phyloP scores from a whole-genome alignment of 2,329 filamentous ascomycete genomes.

The Fulvia fulva region DNA sequence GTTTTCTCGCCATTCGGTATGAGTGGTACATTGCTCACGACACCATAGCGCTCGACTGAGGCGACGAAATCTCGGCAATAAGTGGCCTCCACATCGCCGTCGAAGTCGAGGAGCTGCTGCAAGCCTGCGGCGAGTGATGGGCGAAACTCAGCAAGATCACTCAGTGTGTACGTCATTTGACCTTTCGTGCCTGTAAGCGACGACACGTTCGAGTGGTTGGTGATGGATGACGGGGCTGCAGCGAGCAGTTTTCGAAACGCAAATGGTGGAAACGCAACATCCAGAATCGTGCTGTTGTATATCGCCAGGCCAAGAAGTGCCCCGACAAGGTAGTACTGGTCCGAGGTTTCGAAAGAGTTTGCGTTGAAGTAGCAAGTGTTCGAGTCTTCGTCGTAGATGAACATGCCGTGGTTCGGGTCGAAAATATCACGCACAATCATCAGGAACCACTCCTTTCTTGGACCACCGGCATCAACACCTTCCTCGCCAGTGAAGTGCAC shows the following conservation, averaged over 20 bases:
- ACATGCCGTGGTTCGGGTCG: constrained; percentile 87
- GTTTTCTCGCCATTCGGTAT: constrained; percentile 68
- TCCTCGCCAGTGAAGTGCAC: constrained; percentile 87
- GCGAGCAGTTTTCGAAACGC: constrained; percentile 83
- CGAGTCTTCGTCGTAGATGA: constrained; percentile 87
- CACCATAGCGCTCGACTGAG: constrained; percentile 73
- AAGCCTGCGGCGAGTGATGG: constrained; percentile 73
- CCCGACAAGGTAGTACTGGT: constrained; percentile 87
- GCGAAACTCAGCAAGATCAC: constrained; percentile 78
- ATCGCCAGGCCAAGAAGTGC: constrained; percentile 85
- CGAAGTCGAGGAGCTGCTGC: constrained; percentile 71
- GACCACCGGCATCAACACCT: constrained; percentile 82
- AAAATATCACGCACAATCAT: constrained; percentile 85
- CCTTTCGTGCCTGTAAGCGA: constrained; percentile 32
- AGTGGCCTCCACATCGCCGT: constrained; percentile 74
- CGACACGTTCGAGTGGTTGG: constrained; percentile 51
- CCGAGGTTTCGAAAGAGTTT: constrained; percentile 80
- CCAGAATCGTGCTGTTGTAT: constrained; percentile 90
- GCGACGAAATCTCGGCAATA: constrained; percentile 81
- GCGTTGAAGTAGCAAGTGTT: constrained; percentile 92
- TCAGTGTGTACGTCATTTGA: constrained; percentile 67
- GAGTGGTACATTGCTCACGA: constrained; percentile 62
- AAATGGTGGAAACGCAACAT: constrained; percentile 82
- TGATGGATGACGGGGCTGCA: constrained; percentile 62
- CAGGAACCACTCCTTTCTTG: constrained; percentile 93